Evolutionary conservation across 2,329 filamentous ascomycete genomes (phyloP), one percentile per base, ranked within the genome.

Genomic region (Truncatella angustata): DNA sequence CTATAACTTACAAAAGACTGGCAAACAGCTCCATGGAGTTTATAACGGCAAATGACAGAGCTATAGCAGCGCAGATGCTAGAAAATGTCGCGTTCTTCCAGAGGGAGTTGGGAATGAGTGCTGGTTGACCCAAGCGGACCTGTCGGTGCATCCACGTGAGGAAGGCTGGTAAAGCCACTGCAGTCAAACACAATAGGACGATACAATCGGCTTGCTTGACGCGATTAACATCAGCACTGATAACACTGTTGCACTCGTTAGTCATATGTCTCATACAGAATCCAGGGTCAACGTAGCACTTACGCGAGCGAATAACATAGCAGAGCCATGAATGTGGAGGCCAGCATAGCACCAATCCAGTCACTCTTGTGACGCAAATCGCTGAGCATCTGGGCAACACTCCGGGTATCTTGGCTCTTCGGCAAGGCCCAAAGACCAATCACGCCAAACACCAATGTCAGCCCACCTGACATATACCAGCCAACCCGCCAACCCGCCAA

Each of bases 71-170:
- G 16, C 36, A 50, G 14, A 24, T 73, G 1, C 71, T 72, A 0
- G 79, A 78, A 56, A 86, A 86, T 2, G 77, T 67, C 0, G 66
- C 63, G 26, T 82, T 84, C 3, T 67, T 72, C 83, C 82, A 86
- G 0, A 86, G 65, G 0, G 72, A 74, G 56, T 86, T 86, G 0
- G 83, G 82, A 4, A 86, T 83, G 3, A 86, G 61, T 0, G 81
- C 81, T 12, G 82, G 77, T 5, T 71, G 70, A 2, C 70, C 67
- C 1, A 66, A 62, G 5, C 65, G 71, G 24, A 76, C 76, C 49
- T 81, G 82, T 2, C 70, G 67, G 2, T 71, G 66, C 52, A 82
- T 77, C 82, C 82, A 86, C 18, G 75, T 60, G 1, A 78, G 71
- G 53, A 86, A 86, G 0, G 64, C 62, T 0, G 73, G 73, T 0